Evolutionary conservation across 2,329 filamentous ascomycete species (phyloP).

Genomic region (Trichoderma oligosporum): DNA sequence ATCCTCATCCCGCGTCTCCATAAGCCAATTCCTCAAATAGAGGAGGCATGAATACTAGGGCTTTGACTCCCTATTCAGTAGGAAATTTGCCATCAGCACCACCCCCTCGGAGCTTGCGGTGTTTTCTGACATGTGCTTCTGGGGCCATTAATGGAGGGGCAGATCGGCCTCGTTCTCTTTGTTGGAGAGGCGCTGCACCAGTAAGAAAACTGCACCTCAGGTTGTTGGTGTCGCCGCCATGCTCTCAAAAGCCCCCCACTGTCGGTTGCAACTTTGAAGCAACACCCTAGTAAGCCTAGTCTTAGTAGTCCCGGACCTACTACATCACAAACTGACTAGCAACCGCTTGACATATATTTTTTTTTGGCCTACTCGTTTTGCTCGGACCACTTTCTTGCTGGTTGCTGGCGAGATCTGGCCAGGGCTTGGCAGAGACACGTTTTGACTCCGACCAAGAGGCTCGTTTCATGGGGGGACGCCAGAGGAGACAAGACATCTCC

Average conservation of each 20-base stretch:
- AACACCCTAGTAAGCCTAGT: conserved; percentile 14
- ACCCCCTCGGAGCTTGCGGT: conserved; percentile 22
- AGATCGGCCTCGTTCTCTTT: conserved; percentile 24
- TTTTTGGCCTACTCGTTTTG: conserved; percentile 1
- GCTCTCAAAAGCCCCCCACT: conserved; percentile 22
- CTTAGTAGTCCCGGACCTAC: conserved; percentile 9
- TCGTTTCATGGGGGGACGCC: conserved; percentile 18
- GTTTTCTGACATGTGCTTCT: conserved; percentile 29
- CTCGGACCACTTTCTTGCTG: conserved; percentile 18
- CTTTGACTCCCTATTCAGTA: no score
- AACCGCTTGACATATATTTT: conserved; percentile 19
- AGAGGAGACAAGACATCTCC: conserved; percentile 12
- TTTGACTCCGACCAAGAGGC: background rate
- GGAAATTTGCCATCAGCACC: conserved; percentile 12
- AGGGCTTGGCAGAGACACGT: conserved; percentile 18
- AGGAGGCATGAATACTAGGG: background rate
- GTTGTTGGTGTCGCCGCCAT: background rate
- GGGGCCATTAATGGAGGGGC: conserved; percentile 21
- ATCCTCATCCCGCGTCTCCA: conserved; percentile 11
- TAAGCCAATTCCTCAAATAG: conserved; percentile 3
- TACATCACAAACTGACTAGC: conserved; percentile 12
- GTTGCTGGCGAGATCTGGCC: no score
- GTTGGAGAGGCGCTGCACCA: conserved; percentile 12
- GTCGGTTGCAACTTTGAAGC: conserved; percentile 21
- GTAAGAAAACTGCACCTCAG: conserved; percentile 14